Conservation (phyloP, 352 stramenopile genomes). For the Globisporangium cylindrosporum region DNA sequence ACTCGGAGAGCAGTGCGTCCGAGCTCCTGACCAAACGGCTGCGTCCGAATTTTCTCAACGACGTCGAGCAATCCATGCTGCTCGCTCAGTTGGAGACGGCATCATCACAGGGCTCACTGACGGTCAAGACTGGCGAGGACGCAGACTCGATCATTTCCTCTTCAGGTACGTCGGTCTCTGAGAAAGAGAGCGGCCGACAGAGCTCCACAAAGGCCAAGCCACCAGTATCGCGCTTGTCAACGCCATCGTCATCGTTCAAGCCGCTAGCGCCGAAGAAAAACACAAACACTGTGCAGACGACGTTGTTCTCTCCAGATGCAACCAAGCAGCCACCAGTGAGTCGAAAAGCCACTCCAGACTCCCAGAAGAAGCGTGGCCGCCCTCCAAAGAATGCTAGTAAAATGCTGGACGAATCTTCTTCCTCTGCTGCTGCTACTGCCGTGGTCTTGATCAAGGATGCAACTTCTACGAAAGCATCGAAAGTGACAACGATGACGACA, state of each 20-base stretch:
- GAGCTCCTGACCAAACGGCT: constrained; percentile 39
- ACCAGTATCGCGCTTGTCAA: neutral
- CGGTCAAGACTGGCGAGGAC: constrained; percentile 11
- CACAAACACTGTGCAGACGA: constrained; percentile 20
- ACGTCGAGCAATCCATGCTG: constrained; percentile 57
- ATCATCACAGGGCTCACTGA: constrained; percentile 19
- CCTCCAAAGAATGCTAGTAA: constrained; percentile 19
- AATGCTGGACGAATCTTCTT: neutral
- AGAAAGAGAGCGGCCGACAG: constrained; percentile 9
- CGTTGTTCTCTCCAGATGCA: constrained; percentile 48
- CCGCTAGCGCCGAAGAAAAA: constrained; percentile 30
- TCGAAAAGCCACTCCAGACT: constrained; percentile 34
- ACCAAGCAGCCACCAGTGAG: constrained; percentile 24
- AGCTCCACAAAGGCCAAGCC: constrained; percentile 3
- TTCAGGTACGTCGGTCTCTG: constrained; percentile 7
- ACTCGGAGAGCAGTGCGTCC: constrained; percentile 19
- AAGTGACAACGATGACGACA: constrained; percentile 6
- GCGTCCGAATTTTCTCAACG: constrained; percentile 59
- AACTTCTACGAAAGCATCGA: constrained; percentile 1
- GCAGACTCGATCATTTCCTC: constrained; percentile 17
- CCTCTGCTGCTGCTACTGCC: neutral
- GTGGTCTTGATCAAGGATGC: constrained; percentile 2
- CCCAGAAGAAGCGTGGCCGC: constrained; percentile 39
- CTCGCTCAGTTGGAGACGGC: constrained; percentile 44
- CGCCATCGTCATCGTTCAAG: constrained; percentile 11